Evolutionary conservation across 108 stramenopile genomes (phyloP).

Genomic region (Seminavis robusta): DNA sequence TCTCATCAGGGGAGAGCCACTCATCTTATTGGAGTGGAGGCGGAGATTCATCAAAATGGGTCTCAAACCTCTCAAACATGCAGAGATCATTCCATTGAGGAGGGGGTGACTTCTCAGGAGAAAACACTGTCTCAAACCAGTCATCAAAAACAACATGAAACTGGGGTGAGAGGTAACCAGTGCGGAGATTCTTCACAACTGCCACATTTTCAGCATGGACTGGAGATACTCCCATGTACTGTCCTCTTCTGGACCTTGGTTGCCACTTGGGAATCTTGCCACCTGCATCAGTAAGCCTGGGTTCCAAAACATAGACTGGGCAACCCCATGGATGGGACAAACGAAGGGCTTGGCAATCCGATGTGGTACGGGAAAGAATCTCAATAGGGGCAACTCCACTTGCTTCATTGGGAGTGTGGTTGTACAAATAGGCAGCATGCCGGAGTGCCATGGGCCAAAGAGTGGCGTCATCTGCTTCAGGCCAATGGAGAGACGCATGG

Average conservation of each 20-base stretch:
- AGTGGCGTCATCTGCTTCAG: constrained; percentile 8
- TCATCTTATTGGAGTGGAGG: too few species aligned
- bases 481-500: constrained; percentile 36
- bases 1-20: too few species aligned
- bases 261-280: constrained; percentile 42
- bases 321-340: constrained; percentile 40
- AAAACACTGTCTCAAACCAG: constrained; percentile 14
- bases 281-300: constrained; percentile 25
- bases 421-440: constrained; percentile 31
- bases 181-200: constrained; percentile 24
- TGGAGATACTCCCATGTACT: constrained; percentile 31
- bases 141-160: constrained; percentile 45
- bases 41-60: too few species aligned
- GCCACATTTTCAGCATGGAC: constrained; percentile 31
- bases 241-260: constrained; percentile 10
- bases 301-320: constrained; percentile 43
- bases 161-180: constrained; percentile 28
- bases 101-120: too few species aligned
- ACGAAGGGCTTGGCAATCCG: neutral
- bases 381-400: constrained; percentile 9
- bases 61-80: too few species aligned
- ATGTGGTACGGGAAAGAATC: constrained; percentile 6
- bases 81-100: too few species aligned
- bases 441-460: constrained; percentile 51
- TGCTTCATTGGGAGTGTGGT: constrained; percentile 17